Base-by-base conservation (phyloP, 192 early-diverging fungal genomes). In the Podila horticola region DNA sequence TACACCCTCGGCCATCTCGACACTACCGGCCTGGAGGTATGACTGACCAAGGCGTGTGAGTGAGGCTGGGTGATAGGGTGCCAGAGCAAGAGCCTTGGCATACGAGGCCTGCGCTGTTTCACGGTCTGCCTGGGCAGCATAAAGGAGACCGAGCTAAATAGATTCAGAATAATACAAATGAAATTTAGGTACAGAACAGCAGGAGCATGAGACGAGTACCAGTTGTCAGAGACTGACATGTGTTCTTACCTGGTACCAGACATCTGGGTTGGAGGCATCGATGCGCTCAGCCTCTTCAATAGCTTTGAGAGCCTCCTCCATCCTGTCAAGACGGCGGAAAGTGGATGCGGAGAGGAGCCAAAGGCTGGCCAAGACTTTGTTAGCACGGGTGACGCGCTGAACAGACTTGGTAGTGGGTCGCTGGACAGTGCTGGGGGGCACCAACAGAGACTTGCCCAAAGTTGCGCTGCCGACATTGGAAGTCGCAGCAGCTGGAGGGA, bases 321-420 rank as follows among this genome's bases (percentile, higher is more conserved):
- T 66, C 52, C 84, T 72, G 28, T 76, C 86, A 5, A 87, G 75
- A 17, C 81, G 68, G 31, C 86, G 69, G 67, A 88, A 92, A 20
- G 84, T 74, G 11, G 82, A 67, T 10, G 90, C 88, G 5, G 88
- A 85, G 28, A 88, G 48, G 12, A 90, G 71, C 90, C 90, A 92
- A 34, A 92, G 70, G 30, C 83, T 79, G 31, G 76, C 74, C 28
- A 92, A 71, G 22, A 72, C 68, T 57, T 77, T 76, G 38, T 83
- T 75, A 4, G 85, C 81, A 64, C 89, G 84, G 45, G 84, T 71
- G n/a, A 74, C 74, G 6, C 87, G 86, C 50, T 82, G 52, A 13
- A 75, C 31, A 0, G 81, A 69, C 45, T 86, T 86, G 26, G 81
- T 75, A 6, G 82, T 83, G 28, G 79, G 82, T 58, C 73, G 79